Evolutionary conservation across 805 yeast genomes (phyloP), one percentile per base, ranked within the genome.

Genomic region (Candida tibetensis): DNA sequence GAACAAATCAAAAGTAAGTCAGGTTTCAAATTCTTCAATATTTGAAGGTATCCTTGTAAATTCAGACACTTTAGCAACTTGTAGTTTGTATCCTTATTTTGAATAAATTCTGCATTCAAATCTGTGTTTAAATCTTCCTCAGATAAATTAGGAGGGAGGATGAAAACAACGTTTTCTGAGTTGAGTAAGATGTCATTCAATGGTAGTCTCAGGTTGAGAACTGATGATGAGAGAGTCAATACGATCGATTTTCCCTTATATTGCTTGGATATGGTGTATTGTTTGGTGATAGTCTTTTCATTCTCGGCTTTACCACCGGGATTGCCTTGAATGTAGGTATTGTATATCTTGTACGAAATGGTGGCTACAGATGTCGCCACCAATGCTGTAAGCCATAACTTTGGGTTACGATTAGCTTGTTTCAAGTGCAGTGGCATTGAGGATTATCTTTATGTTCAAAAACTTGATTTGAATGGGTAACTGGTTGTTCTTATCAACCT

Each of bases 111-210:
- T 4, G 30, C 18, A 23, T 46, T 43, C 35, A 37, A 33, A 14
- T 44, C 42, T 15, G 33, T 31, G 36, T 29, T 39, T 33, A 68
- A 56, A 42, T 69, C 74, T 22, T 66, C 72, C 19, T 63, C 49
- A 9, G 64, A 58, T 18, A 69, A 53, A 37, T 68, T 60, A 3
- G 74, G 74, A 4, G 74, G 73, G 19, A 69, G 57, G 33, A 69
- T 69, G 45, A 69, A 69, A 5, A 70, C 64, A 27, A 69, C 66
- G 45, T 69, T 69, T 21, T 63, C 68, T 2, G 62, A 49, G 21
- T 58, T 62, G 37, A 57, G 40, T 31, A 69, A 51, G 13, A 68
- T 66, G 15, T 68, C 71, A 39, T 61, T 51, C 36, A 69, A 54
- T 2, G 72, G 73, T 18, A 67, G 49, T 33, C 56, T 49, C 32